Conservation (phyloP, 176 grass and related monocot genomes). For the Hordeum vulgare region MorexV3_pseudomolecules_assembly NC_058522.1:259246537-259247036, state of each 20-base stretch:
- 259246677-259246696: constrained; percentile 96
- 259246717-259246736: background rate
- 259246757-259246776: background rate
- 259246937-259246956: constrained; percentile 8
- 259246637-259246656: constrained; percentile 25
- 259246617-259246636: constrained; percentile 24
- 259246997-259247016: background rate
- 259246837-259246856: constrained; percentile 83
- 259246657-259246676: constrained; percentile 75
- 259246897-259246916: constrained; percentile 70
- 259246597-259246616: constrained; percentile 3
- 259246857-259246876: constrained; percentile 96
- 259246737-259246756: background rate
- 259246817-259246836: constrained; percentile 78
- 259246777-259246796: constrained; percentile 67
- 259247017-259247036: background rate
- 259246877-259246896: constrained; percentile 88
- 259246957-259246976: constrained; percentile 15
- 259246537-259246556: background rate
- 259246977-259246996: background rate
- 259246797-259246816: constrained; percentile 96
- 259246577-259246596: background rate
- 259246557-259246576: background rate
- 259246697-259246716: constrained; percentile 91
- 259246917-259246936: constrained; percentile 67